Evolutionary conservation across 805 yeast genomes (phyloP).

Genomic region (Candida berthetii): DNA sequence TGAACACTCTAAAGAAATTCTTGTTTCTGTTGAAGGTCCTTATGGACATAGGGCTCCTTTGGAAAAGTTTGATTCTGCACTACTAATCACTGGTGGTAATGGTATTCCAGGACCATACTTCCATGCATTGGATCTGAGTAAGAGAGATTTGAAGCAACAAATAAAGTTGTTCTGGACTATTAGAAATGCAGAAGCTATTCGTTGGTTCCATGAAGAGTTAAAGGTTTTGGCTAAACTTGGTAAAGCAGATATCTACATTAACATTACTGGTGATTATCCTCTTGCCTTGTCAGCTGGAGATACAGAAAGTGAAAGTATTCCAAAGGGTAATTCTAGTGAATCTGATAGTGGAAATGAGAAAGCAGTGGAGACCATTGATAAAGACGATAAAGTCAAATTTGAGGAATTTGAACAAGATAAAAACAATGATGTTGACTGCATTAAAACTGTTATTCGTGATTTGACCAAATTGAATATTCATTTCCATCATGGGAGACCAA

Average conservation of each 20-base stretch:
- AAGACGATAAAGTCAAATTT: conserved; percentile 12
- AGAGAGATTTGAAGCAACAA: conserved; percentile 18
- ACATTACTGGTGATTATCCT: conserved; percentile 26
- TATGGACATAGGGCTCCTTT: conserved; percentile 42
- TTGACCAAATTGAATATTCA: neutral
- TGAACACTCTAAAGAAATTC: conserved; percentile 19
- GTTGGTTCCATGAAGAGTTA: conserved; percentile 40
- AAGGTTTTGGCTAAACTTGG: conserved; percentile 16
- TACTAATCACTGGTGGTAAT: conserved; percentile 42
- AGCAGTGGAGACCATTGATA: conserved; percentile 10
- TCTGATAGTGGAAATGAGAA: neutral
- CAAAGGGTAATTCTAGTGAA: conserved; percentile 1
- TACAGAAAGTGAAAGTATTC: conserved; percentile 18
- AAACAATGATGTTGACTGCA: conserved; percentile 21
- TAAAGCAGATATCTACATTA: conserved; percentile 23
- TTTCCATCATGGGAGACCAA: conserved; percentile 38
- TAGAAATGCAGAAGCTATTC: conserved; percentile 42
- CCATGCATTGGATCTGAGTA: conserved; percentile 25
- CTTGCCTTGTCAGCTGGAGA: conserved; percentile 9
- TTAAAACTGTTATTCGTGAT: neutral
- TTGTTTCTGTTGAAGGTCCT: conserved; percentile 49
- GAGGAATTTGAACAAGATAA: conserved; percentile 28
- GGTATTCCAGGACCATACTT: conserved; percentile 46
- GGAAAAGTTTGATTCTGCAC: conserved; percentile 26
- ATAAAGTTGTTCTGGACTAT: conserved; percentile 58